phyloP scores from a whole-genome alignment of 306 rosid genomes.

The Begonia loranthoides region DNA sequence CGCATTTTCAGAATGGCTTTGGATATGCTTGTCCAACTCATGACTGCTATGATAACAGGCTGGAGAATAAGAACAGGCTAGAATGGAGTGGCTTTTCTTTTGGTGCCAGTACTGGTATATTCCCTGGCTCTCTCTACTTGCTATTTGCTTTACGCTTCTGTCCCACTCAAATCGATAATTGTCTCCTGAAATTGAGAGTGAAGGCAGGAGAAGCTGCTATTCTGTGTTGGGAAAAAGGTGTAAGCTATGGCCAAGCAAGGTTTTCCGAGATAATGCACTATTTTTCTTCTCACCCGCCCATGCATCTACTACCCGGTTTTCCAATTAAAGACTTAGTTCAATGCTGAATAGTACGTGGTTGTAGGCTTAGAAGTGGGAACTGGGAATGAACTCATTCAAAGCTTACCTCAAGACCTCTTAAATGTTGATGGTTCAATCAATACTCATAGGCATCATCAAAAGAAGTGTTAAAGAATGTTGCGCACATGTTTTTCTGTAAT shows the following conservation, averaged over 20 bases:
- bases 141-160: not conserved
- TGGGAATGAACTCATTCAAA: too few relatives aligned
- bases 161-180: conserved; percentile 14
- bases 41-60: conserved; percentile 20
- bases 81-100: conserved; percentile 18
- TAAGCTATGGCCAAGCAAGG: conserved; percentile 10
- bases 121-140: not conserved
- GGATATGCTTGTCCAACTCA: conserved; percentile 36
- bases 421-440: too few relatives aligned
- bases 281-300: conserved; percentile 6
- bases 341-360: too few relatives aligned
- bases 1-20: conserved; percentile 21
- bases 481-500: too few relatives aligned
- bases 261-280: conserved; percentile 13
- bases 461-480: too few relatives aligned
- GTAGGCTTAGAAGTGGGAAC: too few relatives aligned
- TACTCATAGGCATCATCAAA: too few relatives aligned
- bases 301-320: too few relatives aligned
- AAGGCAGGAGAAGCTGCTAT: conserved; percentile 11
- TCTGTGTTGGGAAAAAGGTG: conserved; percentile 16
- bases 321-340: too few relatives aligned
- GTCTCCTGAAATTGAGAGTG: conserved; percentile 10
- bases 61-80: conserved; percentile 16
- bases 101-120: conserved; percentile 31
- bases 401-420: too few relatives aligned